A percentile compares a stretch with the other conserved stretches of the same genome.
phyloP scores from a whole-genome alignment of 176 grass and related monocot genomes.

The Triticum monococcum region DNA sequence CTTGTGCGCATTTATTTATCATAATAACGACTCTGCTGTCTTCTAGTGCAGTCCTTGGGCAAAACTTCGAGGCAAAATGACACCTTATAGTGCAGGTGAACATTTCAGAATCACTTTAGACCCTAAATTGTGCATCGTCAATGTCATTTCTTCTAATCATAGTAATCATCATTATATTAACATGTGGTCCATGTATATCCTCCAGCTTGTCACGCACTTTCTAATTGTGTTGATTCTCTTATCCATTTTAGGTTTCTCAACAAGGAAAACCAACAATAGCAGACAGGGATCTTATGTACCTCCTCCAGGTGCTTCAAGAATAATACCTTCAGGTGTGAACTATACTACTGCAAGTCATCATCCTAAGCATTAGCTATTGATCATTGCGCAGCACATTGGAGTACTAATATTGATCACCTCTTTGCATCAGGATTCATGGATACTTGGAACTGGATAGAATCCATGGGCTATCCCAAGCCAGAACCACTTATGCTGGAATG shows the following conservation, averaged over 20 bases:
- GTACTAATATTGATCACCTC: neutral
- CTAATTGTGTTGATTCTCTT: neutral
- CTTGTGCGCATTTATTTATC: neutral
- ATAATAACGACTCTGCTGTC: neutral
- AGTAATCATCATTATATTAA: neutral
- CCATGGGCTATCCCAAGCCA: neutral
- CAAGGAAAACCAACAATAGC: neutral
- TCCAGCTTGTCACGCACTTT: neutral
- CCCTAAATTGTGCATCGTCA: too few species aligned
- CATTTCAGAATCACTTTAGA: neutral
- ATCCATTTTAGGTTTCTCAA: neutral
- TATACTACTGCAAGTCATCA: neutral
- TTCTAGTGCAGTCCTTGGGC: slow-evolving; percentile 13
- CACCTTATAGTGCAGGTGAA: neutral
- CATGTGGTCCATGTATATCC: neutral
- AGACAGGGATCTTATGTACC: neutral
- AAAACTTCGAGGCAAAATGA: neutral
- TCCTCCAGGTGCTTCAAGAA: neutral
- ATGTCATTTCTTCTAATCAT: neutral
- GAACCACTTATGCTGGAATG: slow-evolving; percentile 18
- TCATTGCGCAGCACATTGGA: neutral
- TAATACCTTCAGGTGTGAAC: slow-evolving; percentile 37
- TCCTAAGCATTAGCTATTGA: neutral
- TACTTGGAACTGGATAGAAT: neutral
- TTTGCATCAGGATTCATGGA: neutral